A percentile compares a stretch with the other conserved stretches of the same genome.
These are phyloP conservation scores for Aspergillus haitiensis DNA, from an alignment of 495 filamentous ascomycete species.

Conservation along the genomic window DNA sequence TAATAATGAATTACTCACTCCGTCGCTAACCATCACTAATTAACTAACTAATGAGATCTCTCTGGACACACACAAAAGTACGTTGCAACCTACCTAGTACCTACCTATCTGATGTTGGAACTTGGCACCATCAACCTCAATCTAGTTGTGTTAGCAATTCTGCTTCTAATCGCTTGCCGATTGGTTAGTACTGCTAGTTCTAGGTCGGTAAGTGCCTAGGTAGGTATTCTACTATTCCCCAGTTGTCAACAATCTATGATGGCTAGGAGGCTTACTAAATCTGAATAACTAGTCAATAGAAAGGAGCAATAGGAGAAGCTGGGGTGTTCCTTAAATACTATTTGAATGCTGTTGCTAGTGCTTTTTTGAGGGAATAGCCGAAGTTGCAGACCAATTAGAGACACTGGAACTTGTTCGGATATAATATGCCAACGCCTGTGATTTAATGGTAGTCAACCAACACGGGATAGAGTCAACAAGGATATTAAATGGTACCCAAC, in stretches of 20 bases:
- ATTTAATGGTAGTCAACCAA: constrained; percentile 1
- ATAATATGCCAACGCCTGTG: not conserved
- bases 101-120: too few species aligned
- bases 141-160: too few species aligned
- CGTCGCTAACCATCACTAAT: not conserved
- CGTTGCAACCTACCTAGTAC: too few species aligned
- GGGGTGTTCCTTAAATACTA: not conserved
- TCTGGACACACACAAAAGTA: too few species aligned
- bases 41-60: not conserved
- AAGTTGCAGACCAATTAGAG: not conserved
- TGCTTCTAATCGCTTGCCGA: too few species aligned
- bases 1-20: not conserved
- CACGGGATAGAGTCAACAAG: constrained; percentile 4
- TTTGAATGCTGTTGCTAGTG: too few species aligned
- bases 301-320: not conserved
- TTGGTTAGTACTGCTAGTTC: too few species aligned
- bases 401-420: not conserved
- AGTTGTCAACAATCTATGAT: not conserved
- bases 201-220: too few species aligned
- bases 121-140: too few species aligned
- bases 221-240: too few species aligned
- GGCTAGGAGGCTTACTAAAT: not conserved
- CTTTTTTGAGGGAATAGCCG: not conserved
- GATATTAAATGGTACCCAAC: constrained; percentile 13
- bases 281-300: not conserved